Conservation (phyloP, 139 green algal species). For the Chlamydomonas asymmetrica region DNA sequence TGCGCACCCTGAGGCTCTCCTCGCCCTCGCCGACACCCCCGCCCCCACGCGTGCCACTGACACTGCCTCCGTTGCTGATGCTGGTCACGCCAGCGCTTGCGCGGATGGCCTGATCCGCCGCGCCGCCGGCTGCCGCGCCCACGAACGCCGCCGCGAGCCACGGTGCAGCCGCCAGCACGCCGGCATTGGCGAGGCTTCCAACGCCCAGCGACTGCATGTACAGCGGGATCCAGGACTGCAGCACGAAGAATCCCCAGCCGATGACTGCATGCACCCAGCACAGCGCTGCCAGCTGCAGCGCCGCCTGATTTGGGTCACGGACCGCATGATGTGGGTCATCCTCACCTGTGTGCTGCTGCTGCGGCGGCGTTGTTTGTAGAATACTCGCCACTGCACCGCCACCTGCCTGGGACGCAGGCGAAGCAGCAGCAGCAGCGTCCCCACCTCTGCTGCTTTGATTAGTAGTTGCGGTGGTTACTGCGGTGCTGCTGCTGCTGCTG, state of each 20-base stretch:
- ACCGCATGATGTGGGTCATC: no score
- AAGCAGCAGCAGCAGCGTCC: no score
- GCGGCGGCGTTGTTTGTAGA: no score
- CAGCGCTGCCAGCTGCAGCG: conserved; percentile 40
- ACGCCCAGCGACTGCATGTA: conserved; percentile 58
- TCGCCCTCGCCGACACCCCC: no score
- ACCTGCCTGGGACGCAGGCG: no score
- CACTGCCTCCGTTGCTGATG: no score
- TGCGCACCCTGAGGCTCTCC: no score
- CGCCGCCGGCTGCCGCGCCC: conserved; percentile 21
- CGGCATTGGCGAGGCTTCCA: conserved; percentile 22
- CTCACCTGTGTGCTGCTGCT: no score
- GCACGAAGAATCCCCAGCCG: conserved; percentile 68
- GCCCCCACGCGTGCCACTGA: background rate
- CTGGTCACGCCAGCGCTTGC: no score
- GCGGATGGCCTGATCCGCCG: conserved; percentile 28
- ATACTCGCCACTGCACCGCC: no score
- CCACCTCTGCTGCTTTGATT: no score
- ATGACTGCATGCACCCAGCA: conserved; percentile 63
- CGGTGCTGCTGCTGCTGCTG: background rate
- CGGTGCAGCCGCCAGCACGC: conserved; percentile 55
- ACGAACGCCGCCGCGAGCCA: conserved; percentile 58
- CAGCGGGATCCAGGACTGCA: conserved; percentile 55
- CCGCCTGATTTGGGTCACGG: background rate
- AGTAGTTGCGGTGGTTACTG: background rate